Evolutionary conservation across 108 stramenopile genomes (phyloP).

Genomic region (Cyclotella atomus): DNA sequence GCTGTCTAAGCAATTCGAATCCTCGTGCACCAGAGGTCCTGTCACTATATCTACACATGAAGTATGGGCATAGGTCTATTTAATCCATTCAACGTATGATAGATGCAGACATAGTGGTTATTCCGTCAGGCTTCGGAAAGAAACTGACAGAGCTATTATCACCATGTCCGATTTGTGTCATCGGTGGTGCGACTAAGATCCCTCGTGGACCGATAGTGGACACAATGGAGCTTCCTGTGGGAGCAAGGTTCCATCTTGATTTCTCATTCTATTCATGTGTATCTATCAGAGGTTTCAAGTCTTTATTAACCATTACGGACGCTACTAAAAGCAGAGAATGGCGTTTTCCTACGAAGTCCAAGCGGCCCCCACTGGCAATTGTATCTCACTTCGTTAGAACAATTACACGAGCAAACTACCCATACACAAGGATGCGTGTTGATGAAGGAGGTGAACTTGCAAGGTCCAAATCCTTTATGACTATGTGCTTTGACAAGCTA

Average conservation of each 20-base stretch:
- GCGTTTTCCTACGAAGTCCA: neutral
- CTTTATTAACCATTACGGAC: neutral
- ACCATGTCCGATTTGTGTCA: neutral
- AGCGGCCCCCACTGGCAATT: neutral
- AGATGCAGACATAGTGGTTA: neutral
- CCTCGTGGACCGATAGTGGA: neutral
- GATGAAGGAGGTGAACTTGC: constrained; percentile 6
- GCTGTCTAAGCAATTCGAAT: neutral
- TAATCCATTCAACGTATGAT: neutral
- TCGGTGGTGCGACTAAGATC: neutral
- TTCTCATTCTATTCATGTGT: neutral
- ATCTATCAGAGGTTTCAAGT: neutral
- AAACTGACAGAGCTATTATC: neutral
- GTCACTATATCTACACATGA: neutral
- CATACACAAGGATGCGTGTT: too few relatives aligned
- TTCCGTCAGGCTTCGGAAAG: neutral
- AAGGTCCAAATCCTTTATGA: neutral
- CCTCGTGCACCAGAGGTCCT: neutral
- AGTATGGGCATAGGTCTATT: neutral
- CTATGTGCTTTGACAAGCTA: neutral
- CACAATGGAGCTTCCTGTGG: neutral
- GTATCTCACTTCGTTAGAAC: neutral
- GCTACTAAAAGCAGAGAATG: neutral
- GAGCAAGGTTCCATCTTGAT: neutral
- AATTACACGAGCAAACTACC: neutral